These are phyloP conservation scores for Hyphopichia burtonii DNA, from an alignment of 1,139 yeast genomes.

Conservation along the genomic window DNA sequence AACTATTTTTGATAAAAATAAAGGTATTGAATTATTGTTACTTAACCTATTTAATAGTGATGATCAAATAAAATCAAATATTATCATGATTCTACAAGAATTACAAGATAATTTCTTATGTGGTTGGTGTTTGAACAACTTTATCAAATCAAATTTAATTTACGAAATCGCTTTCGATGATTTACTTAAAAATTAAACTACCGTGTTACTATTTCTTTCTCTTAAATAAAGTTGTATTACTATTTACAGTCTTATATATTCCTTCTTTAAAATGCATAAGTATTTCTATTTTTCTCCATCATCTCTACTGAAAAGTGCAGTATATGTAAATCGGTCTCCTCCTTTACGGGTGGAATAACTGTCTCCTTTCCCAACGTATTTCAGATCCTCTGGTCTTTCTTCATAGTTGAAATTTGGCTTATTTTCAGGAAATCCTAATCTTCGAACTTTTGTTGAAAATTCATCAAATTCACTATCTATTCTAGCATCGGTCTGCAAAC, in stretches of 20 bases:
- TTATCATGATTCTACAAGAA: constrained; percentile 46
- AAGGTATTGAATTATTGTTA: constrained; percentile 44
- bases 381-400: constrained; percentile 56
- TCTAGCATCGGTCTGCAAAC: constrained; percentile 39
- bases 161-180: constrained; percentile 46
- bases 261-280: not conserved
- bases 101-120: constrained; percentile 45
- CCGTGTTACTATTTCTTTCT: not conserved
- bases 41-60: constrained; percentile 35
- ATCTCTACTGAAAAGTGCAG: constrained; percentile 26
- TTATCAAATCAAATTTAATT: constrained; percentile 36
- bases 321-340: constrained; percentile 44
- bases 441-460: constrained; percentile 24
- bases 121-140: constrained; percentile 47
- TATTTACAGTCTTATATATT: not conserved
- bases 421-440: constrained; percentile 38
- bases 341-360: constrained; percentile 54
- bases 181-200: constrained; percentile 15
- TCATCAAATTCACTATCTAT: constrained; percentile 32
- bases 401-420: constrained; percentile 28
- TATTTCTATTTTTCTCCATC: constrained; percentile 9
- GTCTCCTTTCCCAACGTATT: constrained; percentile 65
- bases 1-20: constrained; percentile 47
- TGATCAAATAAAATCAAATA: constrained; percentile 40
- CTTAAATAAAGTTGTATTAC: not conserved